Conservation (phyloP, 148 eudicot genomes). For the Oxyria digyna region DNA sequence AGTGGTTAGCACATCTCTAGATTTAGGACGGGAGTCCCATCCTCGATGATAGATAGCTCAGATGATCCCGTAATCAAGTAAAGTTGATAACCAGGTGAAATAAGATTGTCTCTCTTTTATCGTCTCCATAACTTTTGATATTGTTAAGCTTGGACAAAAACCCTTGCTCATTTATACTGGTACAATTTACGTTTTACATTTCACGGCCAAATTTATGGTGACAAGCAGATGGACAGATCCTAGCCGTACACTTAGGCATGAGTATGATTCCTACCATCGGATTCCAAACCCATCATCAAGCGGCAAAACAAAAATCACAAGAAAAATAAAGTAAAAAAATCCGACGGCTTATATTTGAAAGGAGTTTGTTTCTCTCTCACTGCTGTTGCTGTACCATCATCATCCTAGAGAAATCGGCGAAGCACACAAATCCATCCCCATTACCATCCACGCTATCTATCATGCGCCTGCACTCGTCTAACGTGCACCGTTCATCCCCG, state of each 20-base stretch:
- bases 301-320: neutral
- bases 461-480: constrained; percentile 71
- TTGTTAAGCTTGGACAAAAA: neutral
- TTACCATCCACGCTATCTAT: constrained; percentile 50
- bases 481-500: constrained; percentile 53
- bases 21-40: too few relatives aligned
- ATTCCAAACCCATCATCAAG: neutral
- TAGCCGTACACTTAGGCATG: neutral
- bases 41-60: too few relatives aligned
- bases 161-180: neutral
- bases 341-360: neutral
- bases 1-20: too few relatives aligned
- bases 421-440: constrained; percentile 69
- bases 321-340: neutral
- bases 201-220: neutral
- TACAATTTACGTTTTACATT: neutral
- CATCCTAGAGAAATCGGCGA: constrained; percentile 67
- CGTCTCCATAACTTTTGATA: too few relatives aligned
- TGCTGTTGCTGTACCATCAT: constrained; percentile 25
- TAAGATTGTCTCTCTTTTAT: too few relatives aligned
- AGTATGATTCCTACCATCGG: neutral
- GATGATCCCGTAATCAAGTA: too few relatives aligned
- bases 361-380: neutral
- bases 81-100: too few relatives aligned
- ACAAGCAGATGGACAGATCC: neutral